Evolutionary conservation across 1,284 basidiomycete genomes (phyloP).

Genomic region (Flammula alnicola): DNA sequence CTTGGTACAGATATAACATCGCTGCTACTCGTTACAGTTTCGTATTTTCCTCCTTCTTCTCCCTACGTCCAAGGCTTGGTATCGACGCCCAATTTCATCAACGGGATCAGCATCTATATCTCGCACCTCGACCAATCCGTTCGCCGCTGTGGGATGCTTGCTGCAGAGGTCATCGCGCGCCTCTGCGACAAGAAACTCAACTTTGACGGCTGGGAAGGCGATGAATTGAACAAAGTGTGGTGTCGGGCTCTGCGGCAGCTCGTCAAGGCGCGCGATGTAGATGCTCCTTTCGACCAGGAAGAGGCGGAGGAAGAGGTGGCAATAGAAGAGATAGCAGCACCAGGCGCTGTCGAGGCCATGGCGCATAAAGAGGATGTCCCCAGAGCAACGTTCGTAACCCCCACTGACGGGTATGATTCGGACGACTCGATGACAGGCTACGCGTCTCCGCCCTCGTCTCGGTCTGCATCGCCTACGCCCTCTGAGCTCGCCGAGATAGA

Average conservation of each 20-base stretch:
- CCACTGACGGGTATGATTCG: conserved; percentile 60
- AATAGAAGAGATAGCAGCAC: conserved; percentile 17
- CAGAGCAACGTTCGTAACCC: neutral
- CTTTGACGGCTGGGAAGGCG: conserved; percentile 88
- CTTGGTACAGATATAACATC: conserved; percentile 76
- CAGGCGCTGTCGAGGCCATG: conserved; percentile 4
- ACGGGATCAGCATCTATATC: conserved; percentile 78
- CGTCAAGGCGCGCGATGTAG: conserved; percentile 54
- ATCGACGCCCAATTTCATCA: conserved; percentile 68
- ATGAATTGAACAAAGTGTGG: conserved; percentile 69
- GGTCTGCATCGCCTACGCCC: conserved; percentile 79
- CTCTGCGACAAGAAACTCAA: conserved; percentile 67
- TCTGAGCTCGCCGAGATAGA: conserved; percentile 84
- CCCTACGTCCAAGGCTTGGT: conserved; percentile 46
- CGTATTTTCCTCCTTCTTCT: conserved; percentile 59
- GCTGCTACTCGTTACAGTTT: conserved; percentile 67
- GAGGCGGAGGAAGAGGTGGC: conserved; percentile 16
- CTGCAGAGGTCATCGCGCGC: conserved; percentile 79
- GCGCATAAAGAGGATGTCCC: neutral
- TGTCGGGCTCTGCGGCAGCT: conserved; percentile 60
- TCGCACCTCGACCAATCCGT: conserved; percentile 78
- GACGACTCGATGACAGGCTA: conserved; percentile 88
- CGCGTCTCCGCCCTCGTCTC: conserved; percentile 71
- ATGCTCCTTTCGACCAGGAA: conserved; percentile 40
- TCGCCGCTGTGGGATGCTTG: conserved; percentile 92